Conservation (phyloP, 805 yeast genomes). For the Suhomyces xylopsoci region DNA sequence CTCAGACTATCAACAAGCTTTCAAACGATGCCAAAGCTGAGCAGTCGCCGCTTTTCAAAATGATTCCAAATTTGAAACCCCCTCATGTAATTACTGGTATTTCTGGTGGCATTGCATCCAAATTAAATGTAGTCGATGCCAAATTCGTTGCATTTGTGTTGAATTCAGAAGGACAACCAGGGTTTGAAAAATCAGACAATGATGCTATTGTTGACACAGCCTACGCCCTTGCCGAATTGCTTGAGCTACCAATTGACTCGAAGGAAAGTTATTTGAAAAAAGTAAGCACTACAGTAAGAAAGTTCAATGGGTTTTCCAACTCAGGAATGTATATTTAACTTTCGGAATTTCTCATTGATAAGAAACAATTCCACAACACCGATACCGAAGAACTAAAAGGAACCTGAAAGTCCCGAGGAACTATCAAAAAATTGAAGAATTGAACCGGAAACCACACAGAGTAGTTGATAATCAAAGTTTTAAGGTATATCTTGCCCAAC, state of each 20-base stretch:
- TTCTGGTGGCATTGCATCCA: conserved; percentile 43
- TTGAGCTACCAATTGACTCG: neutral
- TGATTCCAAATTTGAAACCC: conserved; percentile 41
- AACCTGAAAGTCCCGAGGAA: conserved; percentile 76
- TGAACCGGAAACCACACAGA: conserved; percentile 84
- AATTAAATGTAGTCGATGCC: conserved; percentile 6
- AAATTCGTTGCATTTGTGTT: conserved; percentile 25
- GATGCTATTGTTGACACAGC: conserved; percentile 39
- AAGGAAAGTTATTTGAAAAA: conserved; percentile 10
- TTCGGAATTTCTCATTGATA: conserved; percentile 66
- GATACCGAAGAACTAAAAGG: conserved; percentile 87
- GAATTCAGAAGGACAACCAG: conserved; percentile 62
- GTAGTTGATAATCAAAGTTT: conserved; percentile 65
- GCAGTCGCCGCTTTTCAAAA: conserved; percentile 5
- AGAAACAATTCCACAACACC: conserved; percentile 90
- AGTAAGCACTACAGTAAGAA: conserved; percentile 20
- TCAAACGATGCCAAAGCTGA: conserved; percentile 10
- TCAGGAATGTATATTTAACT: conserved; percentile 25
- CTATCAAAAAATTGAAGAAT: conserved; percentile 64
- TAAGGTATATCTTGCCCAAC: conserved; percentile 61
- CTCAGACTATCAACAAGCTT: conserved; percentile 23
- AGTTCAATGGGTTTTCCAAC: conserved; percentile 21
- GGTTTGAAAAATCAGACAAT: conserved; percentile 51
- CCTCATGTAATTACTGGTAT: conserved; percentile 64
- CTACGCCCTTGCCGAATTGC: conserved; percentile 7